A percentile compares a stretch with the other conserved stretches of the same genome.
Conservation (phyloP, 2,329 filamentous ascomycete species). For the Ceratocystiopsis minuta region DNA sequence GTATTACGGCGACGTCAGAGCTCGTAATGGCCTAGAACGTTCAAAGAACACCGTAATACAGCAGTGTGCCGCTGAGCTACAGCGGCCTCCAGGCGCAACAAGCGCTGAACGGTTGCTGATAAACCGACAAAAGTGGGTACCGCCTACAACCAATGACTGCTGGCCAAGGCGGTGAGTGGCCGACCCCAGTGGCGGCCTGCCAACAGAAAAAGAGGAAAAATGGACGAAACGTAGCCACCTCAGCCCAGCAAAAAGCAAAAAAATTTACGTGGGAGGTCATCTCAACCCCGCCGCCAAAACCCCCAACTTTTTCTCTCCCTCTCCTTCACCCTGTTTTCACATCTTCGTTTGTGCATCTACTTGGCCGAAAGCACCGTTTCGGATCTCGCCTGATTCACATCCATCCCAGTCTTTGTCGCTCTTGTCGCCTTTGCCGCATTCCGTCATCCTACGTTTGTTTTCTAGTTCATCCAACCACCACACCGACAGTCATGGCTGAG, state of each 20-base stretch:
- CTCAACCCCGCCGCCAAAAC: slow-evolving; percentile 10
- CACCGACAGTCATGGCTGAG: slow-evolving; percentile 31
- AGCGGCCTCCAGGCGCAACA: no score
- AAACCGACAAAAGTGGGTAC: slow-evolving; percentile 2
- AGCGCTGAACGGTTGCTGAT: background rate
- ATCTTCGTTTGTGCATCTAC: slow-evolving; percentile 8
- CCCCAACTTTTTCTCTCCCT: slow-evolving; percentile 3
- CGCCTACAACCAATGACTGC: slow-evolving; percentile 2
- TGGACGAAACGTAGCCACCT: background rate
- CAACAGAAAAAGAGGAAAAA: slow-evolving; percentile 4
- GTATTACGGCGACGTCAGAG: no score
- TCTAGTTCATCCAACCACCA: no score
- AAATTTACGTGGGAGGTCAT: slow-evolving; percentile 8
- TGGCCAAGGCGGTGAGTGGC: slow-evolving; percentile 4
- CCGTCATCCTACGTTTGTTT: no score
- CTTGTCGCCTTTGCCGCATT: background rate
- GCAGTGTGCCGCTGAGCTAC: no score
- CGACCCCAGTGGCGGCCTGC: slow-evolving; percentile 5
- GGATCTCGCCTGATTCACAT: no score
- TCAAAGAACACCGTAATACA: no score
- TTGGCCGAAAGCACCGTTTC: background rate
- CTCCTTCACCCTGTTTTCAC: background rate
- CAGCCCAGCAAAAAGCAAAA: slow-evolving; percentile 9
- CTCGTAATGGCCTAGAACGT: no score
- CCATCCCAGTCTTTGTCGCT: background rate